Evolutionary conservation across 164 flowering plant species (phyloP).

Genomic region (Vitis rotundifolia): DNA sequence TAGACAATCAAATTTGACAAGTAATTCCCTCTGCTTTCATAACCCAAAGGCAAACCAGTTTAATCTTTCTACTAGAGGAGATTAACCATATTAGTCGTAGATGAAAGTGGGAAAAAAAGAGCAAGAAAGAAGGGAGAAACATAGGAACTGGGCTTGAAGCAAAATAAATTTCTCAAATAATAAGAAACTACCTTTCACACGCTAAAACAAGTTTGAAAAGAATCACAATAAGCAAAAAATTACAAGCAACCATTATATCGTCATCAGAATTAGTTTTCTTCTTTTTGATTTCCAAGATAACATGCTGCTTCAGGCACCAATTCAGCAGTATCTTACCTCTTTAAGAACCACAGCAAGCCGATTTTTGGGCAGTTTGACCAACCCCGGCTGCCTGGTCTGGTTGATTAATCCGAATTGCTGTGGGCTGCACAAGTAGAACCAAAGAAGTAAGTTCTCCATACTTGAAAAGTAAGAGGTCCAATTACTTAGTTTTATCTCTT

Average conservation of each 20-base stretch:
- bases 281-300: constrained; percentile 1
- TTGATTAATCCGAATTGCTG: constrained; percentile 50
- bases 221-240: constrained; percentile 22
- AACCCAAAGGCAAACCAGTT: too few species aligned
- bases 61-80: too few species aligned
- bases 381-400: constrained; percentile 35
- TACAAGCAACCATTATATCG: constrained; percentile 19
- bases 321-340: background rate
- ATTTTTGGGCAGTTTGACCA: constrained; percentile 38
- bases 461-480: background rate
- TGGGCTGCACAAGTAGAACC: constrained; percentile 33
- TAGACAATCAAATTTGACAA: too few species aligned
- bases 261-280: constrained; percentile 23
- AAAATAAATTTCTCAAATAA: constrained; percentile 7
- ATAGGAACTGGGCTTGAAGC: background rate
- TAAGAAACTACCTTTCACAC: constrained; percentile 24
- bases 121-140: background rate
- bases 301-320: background rate
- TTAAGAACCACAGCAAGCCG: constrained; percentile 64
- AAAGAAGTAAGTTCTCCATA: background rate
- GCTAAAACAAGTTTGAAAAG: constrained; percentile 29
- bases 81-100: background rate
- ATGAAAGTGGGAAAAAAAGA: background rate
- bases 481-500: too few species aligned
- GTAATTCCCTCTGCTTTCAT: too few species aligned